phyloP scores from a whole-genome alignment of 805 yeast genomes.

The Kodamaea fukazawae region DNA sequence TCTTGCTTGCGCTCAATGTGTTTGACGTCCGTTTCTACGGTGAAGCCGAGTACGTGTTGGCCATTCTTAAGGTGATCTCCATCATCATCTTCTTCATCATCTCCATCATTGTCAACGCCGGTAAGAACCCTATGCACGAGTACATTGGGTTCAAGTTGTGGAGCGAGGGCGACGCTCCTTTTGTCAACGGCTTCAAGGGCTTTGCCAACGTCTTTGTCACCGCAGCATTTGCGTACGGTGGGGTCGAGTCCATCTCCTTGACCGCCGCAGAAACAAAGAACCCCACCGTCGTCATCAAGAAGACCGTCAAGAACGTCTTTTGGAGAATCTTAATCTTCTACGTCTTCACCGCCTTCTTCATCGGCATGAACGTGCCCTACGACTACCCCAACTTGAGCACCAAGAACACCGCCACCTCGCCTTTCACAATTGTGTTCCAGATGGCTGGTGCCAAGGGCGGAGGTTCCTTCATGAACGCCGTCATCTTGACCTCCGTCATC shows the following conservation, averaged over 20 bases:
- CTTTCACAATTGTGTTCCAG: slow-evolving; percentile 82
- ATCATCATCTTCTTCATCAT: slow-evolving; percentile 33
- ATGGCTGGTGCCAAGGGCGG: slow-evolving; percentile 60
- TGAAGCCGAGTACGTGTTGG: slow-evolving; percentile 38
- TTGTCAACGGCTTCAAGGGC: slow-evolving; percentile 20
- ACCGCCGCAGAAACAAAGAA: slow-evolving; percentile 58
- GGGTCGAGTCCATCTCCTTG: slow-evolving; percentile 54
- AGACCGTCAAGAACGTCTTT: slow-evolving; percentile 58
- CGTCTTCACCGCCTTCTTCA: slow-evolving; percentile 38
- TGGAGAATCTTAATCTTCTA: slow-evolving; percentile 47
- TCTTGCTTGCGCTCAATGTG: slow-evolving; percentile 26
- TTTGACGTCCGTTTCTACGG: slow-evolving; percentile 33
- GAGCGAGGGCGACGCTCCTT: slow-evolving; percentile 14
- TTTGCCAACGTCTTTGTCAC: slow-evolving; percentile 20
- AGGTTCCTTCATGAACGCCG: slow-evolving; percentile 77
- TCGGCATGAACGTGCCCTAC: slow-evolving; percentile 37
- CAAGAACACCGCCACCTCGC: slow-evolving; percentile 49
- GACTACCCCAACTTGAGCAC: slow-evolving; percentile 24
- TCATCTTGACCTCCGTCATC: slow-evolving; percentile 63
- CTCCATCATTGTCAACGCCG: slow-evolving; percentile 37
- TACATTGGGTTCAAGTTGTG: slow-evolving; percentile 45
- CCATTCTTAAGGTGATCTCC: slow-evolving; percentile 30
- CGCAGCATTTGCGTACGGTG: slow-evolving; percentile 27
- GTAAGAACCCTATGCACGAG: slow-evolving; percentile 30
- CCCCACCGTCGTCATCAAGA: slow-evolving; percentile 60